Percentiles rank a stretch among this genome's conserved stretches.
phyloP scores from a whole-genome alignment of 495 filamentous ascomycete genomes.

The Talaromyces trachyspermus region DNA sequence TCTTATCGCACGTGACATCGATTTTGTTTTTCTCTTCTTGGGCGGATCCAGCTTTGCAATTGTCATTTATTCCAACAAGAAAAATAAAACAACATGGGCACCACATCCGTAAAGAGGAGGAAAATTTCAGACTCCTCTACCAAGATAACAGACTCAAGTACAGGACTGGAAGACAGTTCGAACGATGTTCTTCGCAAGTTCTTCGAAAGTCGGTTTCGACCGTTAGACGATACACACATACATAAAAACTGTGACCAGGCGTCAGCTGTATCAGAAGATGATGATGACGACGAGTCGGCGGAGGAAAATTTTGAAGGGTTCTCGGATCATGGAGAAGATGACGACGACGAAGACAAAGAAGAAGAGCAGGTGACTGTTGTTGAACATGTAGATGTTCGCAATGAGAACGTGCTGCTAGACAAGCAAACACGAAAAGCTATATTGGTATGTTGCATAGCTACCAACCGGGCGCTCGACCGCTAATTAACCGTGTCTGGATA shows the following conservation, averaged over 20 bases:
- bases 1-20: slow-evolving; percentile 39
- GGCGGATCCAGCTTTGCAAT: not conserved
- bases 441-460: slow-evolving; percentile 49
- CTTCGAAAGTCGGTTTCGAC: slow-evolving; percentile 83
- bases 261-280: slow-evolving; percentile 17
- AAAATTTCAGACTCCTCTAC: slow-evolving; percentile 19
- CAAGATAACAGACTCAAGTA: slow-evolving; percentile 8
- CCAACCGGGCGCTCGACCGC: not conserved
- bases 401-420: slow-evolving; percentile 39
- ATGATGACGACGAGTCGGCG: slow-evolving; percentile 40
- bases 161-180: slow-evolving; percentile 18
- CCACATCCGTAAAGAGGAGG: slow-evolving; percentile 34
- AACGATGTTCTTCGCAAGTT: slow-evolving; percentile 63
- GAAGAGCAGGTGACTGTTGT: slow-evolving; percentile 51
- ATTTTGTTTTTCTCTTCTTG: not conserved
- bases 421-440: slow-evolving; percentile 71
- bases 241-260: slow-evolving; percentile 9
- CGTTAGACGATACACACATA: slow-evolving; percentile 34
- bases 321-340: slow-evolving; percentile 40
- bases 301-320: slow-evolving; percentile 60
- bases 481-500: not conserved
- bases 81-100: slow-evolving; percentile 10
- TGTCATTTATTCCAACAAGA: not conserved
- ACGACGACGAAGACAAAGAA: slow-evolving; percentile 24
- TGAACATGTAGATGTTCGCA: slow-evolving; percentile 45